Base-by-base conservation (phyloP, 2,329 filamentous ascomycete genomes). In the Aspergillus chevalieri region DNA sequence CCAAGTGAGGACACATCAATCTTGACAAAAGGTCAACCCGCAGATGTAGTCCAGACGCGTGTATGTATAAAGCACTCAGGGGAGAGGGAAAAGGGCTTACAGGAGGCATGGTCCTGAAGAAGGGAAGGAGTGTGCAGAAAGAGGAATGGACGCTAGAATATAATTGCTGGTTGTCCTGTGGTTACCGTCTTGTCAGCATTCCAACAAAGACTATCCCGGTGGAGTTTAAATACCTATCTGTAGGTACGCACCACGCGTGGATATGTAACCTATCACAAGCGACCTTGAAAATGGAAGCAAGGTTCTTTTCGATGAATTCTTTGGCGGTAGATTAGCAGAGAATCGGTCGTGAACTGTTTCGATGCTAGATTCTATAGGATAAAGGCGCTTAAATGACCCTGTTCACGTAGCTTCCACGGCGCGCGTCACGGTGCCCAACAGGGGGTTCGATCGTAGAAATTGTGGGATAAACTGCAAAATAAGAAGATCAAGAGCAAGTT, bases 31-130 rank as follows among this genome's bases (percentile, higher is more conserved):
- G 17, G 15, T 19, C 10, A 19, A 21, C 22, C 10, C 7, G 15
- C 10, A 12, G 15, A 19, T 19, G 38, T 41, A 19, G 17, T 3
- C 15, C 15, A 19, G 15, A 41, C 17, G 19, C 38, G 17, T 22
- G 52, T 60, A 38, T 38, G 34, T 60, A 42, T 38, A 33, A 15
- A 36, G 26, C 48, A 48, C 28, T 28, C 24, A 48, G 26, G 26
- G 4, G 26, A 30, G 9, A 10, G 24, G 9, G 26, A 46, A 49
- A 49, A 51, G 28, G 51, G 75, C 78, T 75, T 76, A 82, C 79
- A 61, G 76, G 75, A 73, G 78, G 77, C 79, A 82, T 82, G 61
- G 68, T 74, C 63, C 49, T 53, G 64, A 65, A 62, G 51, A 66
- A 57, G 46, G 46, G 57, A 55, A 48, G 48, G 47, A 47, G 54